These are phyloP conservation scores for Aaosphaeria pasadenensis DNA, from an alignment of 2,329 filamentous ascomycete genomes.

Conservation along the genomic window DNA sequence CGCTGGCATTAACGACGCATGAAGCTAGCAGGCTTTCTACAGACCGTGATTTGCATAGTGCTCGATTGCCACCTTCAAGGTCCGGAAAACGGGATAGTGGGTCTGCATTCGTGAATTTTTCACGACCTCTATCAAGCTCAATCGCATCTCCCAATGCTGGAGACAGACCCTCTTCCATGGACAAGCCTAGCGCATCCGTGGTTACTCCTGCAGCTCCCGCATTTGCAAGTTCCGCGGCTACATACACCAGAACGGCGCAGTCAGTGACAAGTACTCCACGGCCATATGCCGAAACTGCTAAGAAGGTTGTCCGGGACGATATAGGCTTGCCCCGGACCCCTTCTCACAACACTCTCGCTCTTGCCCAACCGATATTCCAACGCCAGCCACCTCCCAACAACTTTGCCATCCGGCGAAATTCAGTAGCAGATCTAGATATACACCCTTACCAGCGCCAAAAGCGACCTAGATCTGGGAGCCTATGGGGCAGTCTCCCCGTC, in stretches of 20 bases:
- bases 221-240: neutral
- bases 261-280: neutral
- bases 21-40: neutral
- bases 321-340: neutral
- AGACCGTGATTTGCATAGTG: neutral
- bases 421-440: neutral
- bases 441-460: neutral
- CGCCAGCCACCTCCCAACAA: neutral
- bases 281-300: neutral
- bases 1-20: neutral
- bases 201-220: neutral
- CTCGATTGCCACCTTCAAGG: neutral
- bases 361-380: neutral
- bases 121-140: slow-evolving; percentile 1
- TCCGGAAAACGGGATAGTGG: neutral
- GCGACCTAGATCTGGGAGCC: neutral
- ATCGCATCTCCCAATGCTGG: neutral
- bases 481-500: neutral
- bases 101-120: slow-evolving; percentile 1
- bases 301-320: neutral
- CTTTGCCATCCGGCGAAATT: neutral
- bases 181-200: neutral
- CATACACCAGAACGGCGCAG: neutral
- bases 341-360: neutral
- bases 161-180: neutral